Evolutionary conservation across 148 eudicot genomes (phyloP).

Genomic region (Fagopyrum tataricum): DNA sequence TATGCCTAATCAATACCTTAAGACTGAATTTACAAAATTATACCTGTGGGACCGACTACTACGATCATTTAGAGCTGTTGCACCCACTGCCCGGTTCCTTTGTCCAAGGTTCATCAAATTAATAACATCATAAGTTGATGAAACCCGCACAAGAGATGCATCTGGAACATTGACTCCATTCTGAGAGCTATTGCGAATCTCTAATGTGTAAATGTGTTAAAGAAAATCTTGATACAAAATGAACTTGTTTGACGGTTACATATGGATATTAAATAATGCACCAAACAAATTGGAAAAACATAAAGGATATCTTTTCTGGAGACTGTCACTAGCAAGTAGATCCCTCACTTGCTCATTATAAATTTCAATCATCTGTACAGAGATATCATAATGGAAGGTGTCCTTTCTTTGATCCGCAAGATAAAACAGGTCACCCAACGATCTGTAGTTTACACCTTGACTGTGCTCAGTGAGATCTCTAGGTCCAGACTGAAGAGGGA

Average conservation of each 20-base stretch:
- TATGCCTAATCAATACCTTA: background rate
- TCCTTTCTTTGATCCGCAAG: slow-evolving; percentile 42
- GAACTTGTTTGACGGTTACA: background rate
- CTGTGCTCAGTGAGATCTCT: slow-evolving; percentile 45
- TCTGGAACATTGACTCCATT: slow-evolving; percentile 47
- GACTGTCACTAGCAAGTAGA: slow-evolving; percentile 38
- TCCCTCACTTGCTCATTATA: slow-evolving; percentile 77
- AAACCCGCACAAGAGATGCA: slow-evolving; percentile 33
- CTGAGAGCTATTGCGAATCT: slow-evolving; percentile 29
- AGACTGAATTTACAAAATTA: background rate
- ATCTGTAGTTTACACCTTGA: slow-evolving; percentile 73
- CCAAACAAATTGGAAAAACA: background rate
- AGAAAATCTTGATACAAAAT: slow-evolving; percentile 15
- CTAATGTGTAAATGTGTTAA: slow-evolving; percentile 33
- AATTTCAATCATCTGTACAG: slow-evolving; percentile 74
- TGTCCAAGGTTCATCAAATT: slow-evolving; percentile 35
- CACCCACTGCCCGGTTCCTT: slow-evolving; percentile 34
- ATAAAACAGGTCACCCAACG: slow-evolving; percentile 54
- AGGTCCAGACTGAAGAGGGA: slow-evolving; percentile 33
- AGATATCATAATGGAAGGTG: slow-evolving; percentile 45
- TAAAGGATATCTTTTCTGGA: slow-evolving; percentile 75
- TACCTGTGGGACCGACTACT: slow-evolving; percentile 54
- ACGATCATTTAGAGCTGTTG: slow-evolving; percentile 44
- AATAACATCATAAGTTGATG: slow-evolving; percentile 32
- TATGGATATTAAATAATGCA: background rate